These are phyloP conservation scores for Dendrothele bispora DNA, from an alignment of 768 basidiomycete genomes.

Conservation along the genomic window DNA sequence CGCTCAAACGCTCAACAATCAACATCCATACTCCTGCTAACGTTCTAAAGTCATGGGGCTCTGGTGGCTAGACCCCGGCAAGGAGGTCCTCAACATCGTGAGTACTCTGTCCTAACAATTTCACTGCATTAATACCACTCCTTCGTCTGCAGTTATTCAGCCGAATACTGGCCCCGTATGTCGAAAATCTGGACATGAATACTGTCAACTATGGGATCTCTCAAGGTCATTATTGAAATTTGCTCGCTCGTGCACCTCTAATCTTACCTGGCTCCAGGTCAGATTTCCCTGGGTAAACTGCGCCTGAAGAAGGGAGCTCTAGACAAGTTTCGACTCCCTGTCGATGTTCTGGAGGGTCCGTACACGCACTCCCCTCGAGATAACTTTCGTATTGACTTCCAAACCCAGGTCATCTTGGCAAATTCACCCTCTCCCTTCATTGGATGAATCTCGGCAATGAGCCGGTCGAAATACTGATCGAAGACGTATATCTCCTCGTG, in stretches of 20 bases:
- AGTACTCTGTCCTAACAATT: constrained; percentile 23
- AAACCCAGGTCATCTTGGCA: constrained; percentile 74
- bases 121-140: not conserved
- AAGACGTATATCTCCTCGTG: constrained; percentile 94
- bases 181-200: constrained; percentile 93
- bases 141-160: constrained; percentile 64
- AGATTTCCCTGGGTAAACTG: constrained; percentile 75
- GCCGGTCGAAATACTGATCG: constrained; percentile 87
- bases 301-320: constrained; percentile 90
- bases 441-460: constrained; percentile 89
- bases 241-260: constrained; percentile 7
- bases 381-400: constrained; percentile 4
- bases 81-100: constrained; percentile 81
- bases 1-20: no score
- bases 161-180: constrained; percentile 90
- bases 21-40: constrained; percentile 22
- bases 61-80: constrained; percentile 88
- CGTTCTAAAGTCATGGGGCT: no score
- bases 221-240: constrained; percentile 55
- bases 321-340: constrained; percentile 92
- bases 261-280: constrained; percentile 43
- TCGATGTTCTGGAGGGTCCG: constrained; percentile 91
- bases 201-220: constrained; percentile 93
- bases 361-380: not conserved
- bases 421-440: constrained; percentile 80